Evolutionary conservation across 768 basidiomycete genomes (phyloP), one percentile per base, ranked within the genome.

Genomic region (Macrolepiota albuminosa): DNA sequence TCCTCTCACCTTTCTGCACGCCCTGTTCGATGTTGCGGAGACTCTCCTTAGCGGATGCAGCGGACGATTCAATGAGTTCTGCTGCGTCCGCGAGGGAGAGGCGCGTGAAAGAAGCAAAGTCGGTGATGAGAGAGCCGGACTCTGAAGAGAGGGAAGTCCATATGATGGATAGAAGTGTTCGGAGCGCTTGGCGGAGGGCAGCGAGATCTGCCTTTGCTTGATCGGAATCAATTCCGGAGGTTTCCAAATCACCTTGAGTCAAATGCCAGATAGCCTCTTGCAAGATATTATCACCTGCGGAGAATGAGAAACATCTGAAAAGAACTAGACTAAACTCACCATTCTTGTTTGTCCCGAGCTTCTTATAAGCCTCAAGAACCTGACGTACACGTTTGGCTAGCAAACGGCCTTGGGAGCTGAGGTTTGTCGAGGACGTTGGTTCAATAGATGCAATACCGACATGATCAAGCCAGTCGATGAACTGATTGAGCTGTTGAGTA

Each of bases 261-360:
- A 91, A 72, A 64, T 88, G 84, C 81, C 83, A 89, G 40, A 89
- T 70, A 6, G 84, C 82, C 60, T 86, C 73, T 66, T 91, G 89
- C 1, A 90, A 67, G 48, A 85, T 59, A 60, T 88, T 80, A 61
- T 89, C 88, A 57, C 77, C 88, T 56, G 10, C 34, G 11, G 11
- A 1, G 16, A n/a, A 5, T 37, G 21, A 21, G n/a, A 14, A 8
- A 48, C 6, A 16, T 29, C 2, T 16, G 4, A 6, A 14, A 6
- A 26, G 2, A 9, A 2, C 43, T 43, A n/a, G 7, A 3, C 8
- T 3, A 1, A 6, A 65, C 69, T 33, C 61, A 85, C 87, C 65
- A 64, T 91, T 88, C 67, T 89, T 89, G 61, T 79, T 75, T 1
- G 70, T 60, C 4, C 78, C 78, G 33, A 88, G 70, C 9, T 73